Percentiles rank a stretch among this genome's conserved stretches.
These are phyloP conservation scores for Incumbomyces delicatus DNA, from an alignment of 2,329 filamentous ascomycete species.

Conservation along the genomic window DNA sequence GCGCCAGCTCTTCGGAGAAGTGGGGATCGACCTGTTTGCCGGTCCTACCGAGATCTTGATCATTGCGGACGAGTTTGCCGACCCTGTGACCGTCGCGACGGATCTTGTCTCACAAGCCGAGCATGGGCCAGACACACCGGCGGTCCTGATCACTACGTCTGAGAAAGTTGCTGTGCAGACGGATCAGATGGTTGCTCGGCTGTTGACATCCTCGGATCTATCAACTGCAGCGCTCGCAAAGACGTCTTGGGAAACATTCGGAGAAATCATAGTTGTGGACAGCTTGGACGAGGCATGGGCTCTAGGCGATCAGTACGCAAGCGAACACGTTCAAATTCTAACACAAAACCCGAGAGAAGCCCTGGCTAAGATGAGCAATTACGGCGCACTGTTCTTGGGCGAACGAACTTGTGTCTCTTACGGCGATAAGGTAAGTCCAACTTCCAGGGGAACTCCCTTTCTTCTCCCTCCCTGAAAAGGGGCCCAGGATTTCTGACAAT, in stretches of 20 bases:
- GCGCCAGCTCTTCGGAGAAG: slow-evolving; percentile 43
- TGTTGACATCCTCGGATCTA: slow-evolving; percentile 29
- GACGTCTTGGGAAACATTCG: slow-evolving; percentile 37
- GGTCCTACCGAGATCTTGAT: slow-evolving; percentile 46
- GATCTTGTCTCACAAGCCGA: slow-evolving; percentile 43
- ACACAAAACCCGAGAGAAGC: slow-evolving; percentile 39
- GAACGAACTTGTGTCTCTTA: slow-evolving; percentile 45
- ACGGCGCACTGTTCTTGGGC: slow-evolving; percentile 43
- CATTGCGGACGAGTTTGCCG: slow-evolving; percentile 39
- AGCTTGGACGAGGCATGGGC: slow-evolving; percentile 34
- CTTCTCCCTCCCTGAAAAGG: too few relatives aligned
- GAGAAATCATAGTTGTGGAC: slow-evolving; percentile 39
- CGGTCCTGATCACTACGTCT: slow-evolving; percentile 41
- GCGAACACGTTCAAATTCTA: slow-evolving; percentile 45
- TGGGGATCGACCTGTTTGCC: slow-evolving; percentile 46
- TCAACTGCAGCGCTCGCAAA: slow-evolving; percentile 36
- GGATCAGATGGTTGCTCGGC: slow-evolving; percentile 29
- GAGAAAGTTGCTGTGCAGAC: slow-evolving; percentile 30
- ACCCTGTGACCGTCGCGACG: slow-evolving; percentile 37
- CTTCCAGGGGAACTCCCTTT: too few relatives aligned
- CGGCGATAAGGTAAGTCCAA: slow-evolving; percentile 40
- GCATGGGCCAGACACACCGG: slow-evolving; percentile 44
- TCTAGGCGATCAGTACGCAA: slow-evolving; percentile 40
- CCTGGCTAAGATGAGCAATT: slow-evolving; percentile 42
- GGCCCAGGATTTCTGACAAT: too few relatives aligned